These are phyloP conservation scores for Paecilomyces sp. DNA, from an alignment of 2,329 filamentous ascomycete genomes.

Conservation along the genomic window DNA sequence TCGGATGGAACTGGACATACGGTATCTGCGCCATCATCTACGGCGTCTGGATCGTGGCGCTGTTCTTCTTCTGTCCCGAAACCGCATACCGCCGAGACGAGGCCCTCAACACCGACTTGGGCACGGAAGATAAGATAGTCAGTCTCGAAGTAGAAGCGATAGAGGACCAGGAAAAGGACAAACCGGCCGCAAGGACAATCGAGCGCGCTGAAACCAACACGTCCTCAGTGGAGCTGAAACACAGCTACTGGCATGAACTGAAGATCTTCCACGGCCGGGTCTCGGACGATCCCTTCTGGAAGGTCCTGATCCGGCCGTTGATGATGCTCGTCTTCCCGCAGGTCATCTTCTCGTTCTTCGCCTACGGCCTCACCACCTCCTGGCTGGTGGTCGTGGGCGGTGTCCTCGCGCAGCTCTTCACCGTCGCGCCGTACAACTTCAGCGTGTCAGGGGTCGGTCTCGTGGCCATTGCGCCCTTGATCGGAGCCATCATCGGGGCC, in stretches of 20 bases:
- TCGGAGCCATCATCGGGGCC: not conserved
- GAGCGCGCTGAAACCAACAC: not conserved
- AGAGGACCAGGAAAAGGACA: not conserved
- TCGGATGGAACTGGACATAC: conserved; percentile 36
- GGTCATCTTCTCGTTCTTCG: conserved; percentile 19
- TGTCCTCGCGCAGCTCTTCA: conserved; percentile 20
- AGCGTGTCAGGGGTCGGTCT: conserved; percentile 15
- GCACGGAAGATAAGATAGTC: conserved; percentile 8
- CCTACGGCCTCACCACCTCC: conserved; percentile 14
- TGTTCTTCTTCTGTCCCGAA: conserved; percentile 17
- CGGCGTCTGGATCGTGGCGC: conserved; percentile 15
- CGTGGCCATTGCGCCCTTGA: not conserved
- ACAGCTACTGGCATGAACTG: conserved; percentile 12
- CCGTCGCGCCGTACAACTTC: conserved; percentile 21
- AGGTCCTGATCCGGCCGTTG: conserved; percentile 21
- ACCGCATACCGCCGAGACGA: conserved; percentile 20
- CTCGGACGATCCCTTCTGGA: conserved; percentile 10
- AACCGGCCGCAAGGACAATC: not conserved
- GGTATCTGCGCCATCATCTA: conserved; percentile 32
- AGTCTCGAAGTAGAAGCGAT: not conserved
- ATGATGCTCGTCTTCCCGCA: conserved; percentile 24
- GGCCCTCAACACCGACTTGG: conserved; percentile 7
- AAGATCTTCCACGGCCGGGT: conserved; percentile 12
- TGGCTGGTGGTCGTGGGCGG: conserved; percentile 20
- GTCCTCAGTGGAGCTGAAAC: conserved; percentile 5